Percentiles rank a stretch among this genome's conserved stretches.
These are phyloP conservation scores for Phytophthora ohioensis DNA, from an alignment of 352 stramenopile genomes.

Conservation along the genomic window DNA sequence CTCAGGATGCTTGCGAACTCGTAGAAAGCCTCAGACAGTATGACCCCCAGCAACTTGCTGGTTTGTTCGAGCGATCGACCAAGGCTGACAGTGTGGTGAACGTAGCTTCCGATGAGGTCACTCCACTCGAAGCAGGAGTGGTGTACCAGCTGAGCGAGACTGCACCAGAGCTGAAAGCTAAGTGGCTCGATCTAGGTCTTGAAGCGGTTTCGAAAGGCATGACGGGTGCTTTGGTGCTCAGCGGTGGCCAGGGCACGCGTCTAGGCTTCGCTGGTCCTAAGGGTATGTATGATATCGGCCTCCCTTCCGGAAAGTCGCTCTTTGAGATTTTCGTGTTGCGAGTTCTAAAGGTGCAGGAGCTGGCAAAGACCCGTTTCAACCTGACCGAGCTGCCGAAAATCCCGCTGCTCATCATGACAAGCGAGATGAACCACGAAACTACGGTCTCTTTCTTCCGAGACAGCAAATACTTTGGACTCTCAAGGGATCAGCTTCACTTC, in stretches of 20 bases:
- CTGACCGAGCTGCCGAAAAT: slow-evolving; percentile 41
- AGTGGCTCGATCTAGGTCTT: slow-evolving; percentile 59
- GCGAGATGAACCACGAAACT: slow-evolving; percentile 95
- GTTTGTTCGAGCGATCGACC: slow-evolving; percentile 49
- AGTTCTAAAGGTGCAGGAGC: slow-evolving; percentile 73
- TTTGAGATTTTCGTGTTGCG: slow-evolving; percentile 94
- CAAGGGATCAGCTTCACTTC: slow-evolving; percentile 91
- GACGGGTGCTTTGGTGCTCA: slow-evolving; percentile 92
- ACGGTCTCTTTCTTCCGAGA: slow-evolving; percentile 93
- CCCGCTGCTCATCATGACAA: slow-evolving; percentile 98
- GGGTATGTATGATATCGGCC: slow-evolving; percentile 92
- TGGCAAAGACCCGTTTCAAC: slow-evolving; percentile 41
- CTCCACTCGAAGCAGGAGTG: slow-evolving; percentile 50
- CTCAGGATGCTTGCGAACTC: slow-evolving; percentile 43
- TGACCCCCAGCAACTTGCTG: slow-evolving; percentile 42
- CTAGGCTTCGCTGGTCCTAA: slow-evolving; percentile 96
- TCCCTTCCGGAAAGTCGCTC: slow-evolving; percentile 92
- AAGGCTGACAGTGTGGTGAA: slow-evolving; percentile 35
- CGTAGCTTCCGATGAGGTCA: slow-evolving; percentile 34
- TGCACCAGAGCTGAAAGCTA: slow-evolving; percentile 30
- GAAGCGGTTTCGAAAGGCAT: slow-evolving; percentile 81
- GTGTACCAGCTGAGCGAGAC: slow-evolving; percentile 52
- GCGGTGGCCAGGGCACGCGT: slow-evolving; percentile 95
- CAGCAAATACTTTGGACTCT: slow-evolving; percentile 94
- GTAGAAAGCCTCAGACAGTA: slow-evolving; percentile 49